These are phyloP conservation scores for Scedosporium dehoogii DNA, from an alignment of 2,329 filamentous ascomycete genomes.

Conservation along the genomic window DNA sequence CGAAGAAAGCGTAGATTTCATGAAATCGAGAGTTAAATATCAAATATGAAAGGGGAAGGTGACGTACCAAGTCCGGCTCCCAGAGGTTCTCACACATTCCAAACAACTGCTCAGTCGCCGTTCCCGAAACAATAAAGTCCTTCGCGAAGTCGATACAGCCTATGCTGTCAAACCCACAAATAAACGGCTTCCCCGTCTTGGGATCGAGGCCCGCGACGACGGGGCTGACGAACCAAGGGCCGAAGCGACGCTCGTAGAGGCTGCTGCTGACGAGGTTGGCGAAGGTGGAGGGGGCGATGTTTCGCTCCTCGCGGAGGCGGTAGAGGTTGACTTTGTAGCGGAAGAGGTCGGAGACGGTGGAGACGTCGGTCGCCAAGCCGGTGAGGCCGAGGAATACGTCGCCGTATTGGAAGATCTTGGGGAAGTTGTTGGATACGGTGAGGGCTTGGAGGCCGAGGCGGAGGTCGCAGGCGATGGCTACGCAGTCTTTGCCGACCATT, in stretches of 20 bases:
- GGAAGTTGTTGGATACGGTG: conserved; percentile 99
- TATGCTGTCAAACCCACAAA: conserved; percentile 98
- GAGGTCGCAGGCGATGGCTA: conserved; percentile 97
- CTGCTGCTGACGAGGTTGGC: conserved; percentile 88
- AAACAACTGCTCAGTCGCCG: conserved; percentile 93
- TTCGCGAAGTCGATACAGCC: conserved; percentile 99
- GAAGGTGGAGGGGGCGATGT: conserved; percentile 89
- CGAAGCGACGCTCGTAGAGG: conserved; percentile 92
- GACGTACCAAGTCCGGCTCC: conserved; percentile 87
- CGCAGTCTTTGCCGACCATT: conserved; percentile 99
- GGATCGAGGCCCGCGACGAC: conserved; percentile 92
- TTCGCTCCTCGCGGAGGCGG: conserved; percentile 92
- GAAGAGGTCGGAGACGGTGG: conserved; percentile 91
- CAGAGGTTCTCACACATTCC: conserved; percentile 97
- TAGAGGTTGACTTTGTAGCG: conserved; percentile 99
- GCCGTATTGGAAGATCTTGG: conserved; percentile 97
- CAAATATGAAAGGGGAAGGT: background rate
- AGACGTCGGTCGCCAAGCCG: conserved; percentile 90
- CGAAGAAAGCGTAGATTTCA: background rate
- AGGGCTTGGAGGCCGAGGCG: conserved; percentile 93
- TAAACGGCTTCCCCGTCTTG: conserved; percentile 90
- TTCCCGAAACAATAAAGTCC: conserved; percentile 97
- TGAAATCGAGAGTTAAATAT: background rate
- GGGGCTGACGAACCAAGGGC: conserved; percentile 90
- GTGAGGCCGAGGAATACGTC: conserved; percentile 93